Evolutionary conservation across 345 rosid genomes (phyloP).

Genomic region (Microcos paniculata): DNA sequence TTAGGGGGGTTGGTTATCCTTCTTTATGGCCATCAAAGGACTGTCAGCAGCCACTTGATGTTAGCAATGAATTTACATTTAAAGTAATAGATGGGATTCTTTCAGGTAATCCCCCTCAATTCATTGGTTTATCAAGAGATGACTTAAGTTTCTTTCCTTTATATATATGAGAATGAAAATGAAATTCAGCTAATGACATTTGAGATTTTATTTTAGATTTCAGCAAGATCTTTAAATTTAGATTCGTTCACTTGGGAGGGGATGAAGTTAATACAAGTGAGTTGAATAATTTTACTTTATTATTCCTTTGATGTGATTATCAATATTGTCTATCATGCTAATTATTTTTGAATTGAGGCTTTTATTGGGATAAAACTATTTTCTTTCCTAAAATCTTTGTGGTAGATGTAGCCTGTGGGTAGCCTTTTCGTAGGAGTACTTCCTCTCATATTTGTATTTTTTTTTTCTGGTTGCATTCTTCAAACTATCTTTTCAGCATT

Average conservation of each 20-base stretch:
- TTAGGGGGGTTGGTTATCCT: conserved; percentile 74
- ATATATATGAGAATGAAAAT: background rate
- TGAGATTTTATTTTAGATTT: conserved; percentile 23
- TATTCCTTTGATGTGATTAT: background rate
- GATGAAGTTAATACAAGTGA: conserved; percentile 78
- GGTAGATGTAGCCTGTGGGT: background rate
- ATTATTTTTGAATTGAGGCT: background rate
- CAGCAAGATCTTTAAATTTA: conserved; percentile 75
- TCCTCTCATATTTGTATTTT: background rate
- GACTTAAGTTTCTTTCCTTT: background rate
- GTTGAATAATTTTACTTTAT: conserved; percentile 6
- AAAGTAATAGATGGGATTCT: conserved; percentile 74
- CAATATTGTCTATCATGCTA: background rate
- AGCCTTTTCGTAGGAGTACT: background rate
- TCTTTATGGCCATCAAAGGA: conserved; percentile 70
- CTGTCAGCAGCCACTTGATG: conserved; percentile 71
- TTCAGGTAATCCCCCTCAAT: conserved; percentile 41
- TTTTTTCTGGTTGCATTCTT: background rate
- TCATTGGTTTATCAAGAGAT: background rate
- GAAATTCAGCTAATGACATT: background rate
- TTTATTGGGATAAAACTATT: background rate
- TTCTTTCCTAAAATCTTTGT: background rate
- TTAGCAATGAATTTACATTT: conserved; percentile 67
- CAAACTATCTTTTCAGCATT: background rate
- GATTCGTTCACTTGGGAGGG: conserved; percentile 79